phyloP scores from a whole-genome alignment of 345 rosid genomes.

The Ricinus communis region DNA sequence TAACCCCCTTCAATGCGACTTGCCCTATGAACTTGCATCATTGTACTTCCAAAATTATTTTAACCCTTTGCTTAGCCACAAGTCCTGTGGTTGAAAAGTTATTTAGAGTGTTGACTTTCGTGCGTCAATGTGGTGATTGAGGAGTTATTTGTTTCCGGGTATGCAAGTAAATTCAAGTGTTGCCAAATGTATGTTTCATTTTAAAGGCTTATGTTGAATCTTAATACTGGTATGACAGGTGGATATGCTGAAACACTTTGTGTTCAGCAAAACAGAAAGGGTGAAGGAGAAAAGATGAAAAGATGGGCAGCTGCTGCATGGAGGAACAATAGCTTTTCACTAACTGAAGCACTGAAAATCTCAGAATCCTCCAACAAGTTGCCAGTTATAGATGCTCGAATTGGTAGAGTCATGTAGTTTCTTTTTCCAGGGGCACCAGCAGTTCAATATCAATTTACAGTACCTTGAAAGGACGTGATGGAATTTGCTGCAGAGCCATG shows the following conservation, averaged over 20 bases:
- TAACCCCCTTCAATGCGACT: neutral
- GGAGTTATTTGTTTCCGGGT: neutral
- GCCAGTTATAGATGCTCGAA: constrained; percentile 66
- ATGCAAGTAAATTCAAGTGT: neutral
- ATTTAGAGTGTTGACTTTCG: neutral
- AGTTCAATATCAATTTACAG: neutral
- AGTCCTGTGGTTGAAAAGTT: neutral
- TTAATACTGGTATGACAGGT: constrained; percentile 37
- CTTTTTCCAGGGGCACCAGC: neutral
- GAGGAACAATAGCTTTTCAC: constrained; percentile 63
- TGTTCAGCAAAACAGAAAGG: constrained; percentile 66
- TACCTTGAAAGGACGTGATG: neutral
- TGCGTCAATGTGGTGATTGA: neutral
- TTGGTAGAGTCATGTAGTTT: constrained; percentile 45
- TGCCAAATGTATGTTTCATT: neutral
- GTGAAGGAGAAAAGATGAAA: constrained; percentile 84
- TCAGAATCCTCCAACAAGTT: constrained; percentile 40
- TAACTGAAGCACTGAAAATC: constrained; percentile 55
- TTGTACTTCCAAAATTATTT: neutral
- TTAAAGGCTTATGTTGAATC: neutral
- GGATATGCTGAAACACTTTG: constrained; percentile 74
- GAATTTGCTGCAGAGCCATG: neutral
- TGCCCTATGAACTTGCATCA: neutral
- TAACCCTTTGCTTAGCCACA: neutral
- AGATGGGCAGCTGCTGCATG: constrained; percentile 76